Evolutionary conservation across 805 yeast genomes (phyloP), one percentile per base, ranked within the genome.

Genomic region (Tetrapisispora iriomotensis): DNA sequence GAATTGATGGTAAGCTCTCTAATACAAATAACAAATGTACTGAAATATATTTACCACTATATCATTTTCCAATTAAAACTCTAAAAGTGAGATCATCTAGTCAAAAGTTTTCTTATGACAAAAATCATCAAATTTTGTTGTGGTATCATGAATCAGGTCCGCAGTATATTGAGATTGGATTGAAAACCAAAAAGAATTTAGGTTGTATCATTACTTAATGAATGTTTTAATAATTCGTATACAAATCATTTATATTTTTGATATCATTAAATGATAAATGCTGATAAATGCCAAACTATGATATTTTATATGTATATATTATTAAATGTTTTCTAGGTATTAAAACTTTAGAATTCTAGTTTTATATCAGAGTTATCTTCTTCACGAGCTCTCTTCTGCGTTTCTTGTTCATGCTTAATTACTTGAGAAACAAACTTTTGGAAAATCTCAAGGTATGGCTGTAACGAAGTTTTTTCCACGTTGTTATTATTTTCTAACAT

Each of bases 361-460:
- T 23, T 23, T 17, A 30, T 6, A 20, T 40, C 30, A 18, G 32
- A 20, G 6, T 38, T 43, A n/a, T 44, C 50, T 20, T 54, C 60
- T 17, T 67, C 69, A 39, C 70, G 62, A 30, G 66, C 64, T 48
- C 74, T 64, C 43, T 70, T 70, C 19, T 51, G 56, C 10, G 50
- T 52, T 6, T 44, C 43, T 19, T 45, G 34, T 38, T 82, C 88
- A 39, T 76, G 76, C 48, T 71, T 70, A 22, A 75, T 61, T 42
- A 86, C 60, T 1, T 60, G 65, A 38, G 62, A 65, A 8, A 84
- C 92, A 60, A 75, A 82, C 36, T 65, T 64, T 25, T 75, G 70
- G 59, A 88, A 87, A 44, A 68, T 61, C 13, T 77, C 79, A 9
- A 85, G 70, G 48, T 79, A 83, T 1, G 85, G 82, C 49, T 75